These are phyloP conservation scores for Silybum marianum DNA, from an alignment of 129 eudicot species.

Conservation along the genomic window DNA sequence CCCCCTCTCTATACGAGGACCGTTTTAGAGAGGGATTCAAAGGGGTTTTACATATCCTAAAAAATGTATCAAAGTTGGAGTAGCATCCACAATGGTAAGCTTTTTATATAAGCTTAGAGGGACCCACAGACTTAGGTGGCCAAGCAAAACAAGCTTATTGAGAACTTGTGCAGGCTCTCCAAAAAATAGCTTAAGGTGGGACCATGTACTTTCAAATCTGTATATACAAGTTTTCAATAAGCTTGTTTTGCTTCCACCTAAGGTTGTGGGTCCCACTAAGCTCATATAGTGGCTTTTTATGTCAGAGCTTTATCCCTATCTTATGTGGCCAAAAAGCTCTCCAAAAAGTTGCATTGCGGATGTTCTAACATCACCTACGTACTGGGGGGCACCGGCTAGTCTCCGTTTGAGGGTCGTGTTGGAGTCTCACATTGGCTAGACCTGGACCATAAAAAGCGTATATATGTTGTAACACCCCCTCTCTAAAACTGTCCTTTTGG, in stretches of 20 bases:
- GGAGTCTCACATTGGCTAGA: neutral
- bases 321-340: neutral
- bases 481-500: neutral
- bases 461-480: neutral
- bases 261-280: too few species aligned
- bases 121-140: neutral
- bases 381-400: neutral
- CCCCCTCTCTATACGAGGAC: neutral
- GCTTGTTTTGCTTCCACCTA: too few species aligned
- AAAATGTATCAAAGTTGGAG: neutral
- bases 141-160: neutral
- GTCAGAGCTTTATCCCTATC: neutral
- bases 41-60: neutral
- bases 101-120: neutral
- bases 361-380: neutral
- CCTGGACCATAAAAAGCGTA: neutral
- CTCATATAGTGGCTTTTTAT: too few species aligned
- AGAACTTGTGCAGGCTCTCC: neutral
- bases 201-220: too few species aligned
- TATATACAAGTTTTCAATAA: too few species aligned
- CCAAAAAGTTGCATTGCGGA: neutral
- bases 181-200: too few species aligned
- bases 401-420: neutral
- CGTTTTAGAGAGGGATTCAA: neutral
- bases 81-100: neutral